These are phyloP conservation scores for Pyricularia sp. DNA, from an alignment of 2,329 filamentous ascomycete species.

Conservation along the genomic window DNA sequence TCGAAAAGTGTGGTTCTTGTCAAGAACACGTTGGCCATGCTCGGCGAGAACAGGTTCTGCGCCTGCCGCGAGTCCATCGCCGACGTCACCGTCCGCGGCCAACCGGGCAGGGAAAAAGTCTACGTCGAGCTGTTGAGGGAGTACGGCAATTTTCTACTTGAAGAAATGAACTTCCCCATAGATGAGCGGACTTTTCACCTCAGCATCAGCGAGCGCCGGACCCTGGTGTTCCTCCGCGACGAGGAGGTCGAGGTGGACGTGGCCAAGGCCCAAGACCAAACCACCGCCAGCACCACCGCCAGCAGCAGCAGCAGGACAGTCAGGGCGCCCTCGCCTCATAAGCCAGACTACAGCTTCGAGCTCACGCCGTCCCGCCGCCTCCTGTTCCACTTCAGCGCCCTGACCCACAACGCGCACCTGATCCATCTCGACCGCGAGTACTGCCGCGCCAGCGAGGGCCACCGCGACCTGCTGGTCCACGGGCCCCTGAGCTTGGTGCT, in stretches of 20 bases:
- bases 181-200: slow-evolving; percentile 3
- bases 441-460: slow-evolving; percentile 57
- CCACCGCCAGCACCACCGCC: neutral
- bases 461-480: slow-evolving; percentile 67
- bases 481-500: slow-evolving; percentile 71
- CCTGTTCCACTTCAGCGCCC: slow-evolving; percentile 80
- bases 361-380: slow-evolving; percentile 56
- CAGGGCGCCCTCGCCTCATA: slow-evolving; percentile 13
- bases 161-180: too few species aligned
- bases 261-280: neutral
- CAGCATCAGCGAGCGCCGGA: slow-evolving; percentile 33
- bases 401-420: slow-evolving; percentile 83
- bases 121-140: slow-evolving; percentile 37
- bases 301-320: neutral
- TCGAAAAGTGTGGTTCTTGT: too few species aligned
- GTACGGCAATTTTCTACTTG: slow-evolving; percentile 21
- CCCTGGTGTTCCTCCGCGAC: slow-evolving; percentile 38
- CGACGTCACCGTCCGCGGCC: neutral
- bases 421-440: slow-evolving; percentile 76
- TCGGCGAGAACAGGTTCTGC: neutral
- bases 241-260: slow-evolving; percentile 7
- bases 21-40: too few species aligned
- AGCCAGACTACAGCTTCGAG: slow-evolving; percentile 27
- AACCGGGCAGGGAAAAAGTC: slow-evolving; percentile 24
- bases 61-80: neutral